These are phyloP conservation scores for Lactarius quietus DNA, from an alignment of 768 basidiomycete genomes.

Conservation along the genomic window DNA sequence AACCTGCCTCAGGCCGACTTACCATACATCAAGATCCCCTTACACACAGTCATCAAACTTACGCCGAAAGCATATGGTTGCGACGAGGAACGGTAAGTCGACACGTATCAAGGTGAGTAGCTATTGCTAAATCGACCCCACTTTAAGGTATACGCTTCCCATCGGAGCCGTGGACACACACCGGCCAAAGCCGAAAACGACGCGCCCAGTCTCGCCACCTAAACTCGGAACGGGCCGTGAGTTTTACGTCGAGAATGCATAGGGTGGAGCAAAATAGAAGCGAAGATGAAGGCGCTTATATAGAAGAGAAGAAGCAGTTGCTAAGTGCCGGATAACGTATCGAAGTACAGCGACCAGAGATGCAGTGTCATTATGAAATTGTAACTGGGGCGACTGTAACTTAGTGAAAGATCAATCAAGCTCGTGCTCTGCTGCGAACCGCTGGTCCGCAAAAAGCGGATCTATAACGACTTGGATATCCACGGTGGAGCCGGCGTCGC, in stretches of 20 bases:
- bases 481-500: conserved; percentile 27
- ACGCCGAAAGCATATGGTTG: conserved; percentile 99
- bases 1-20: conserved; percentile 88
- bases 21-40: conserved; percentile 95
- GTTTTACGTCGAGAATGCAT: conserved; percentile 27
- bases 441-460: conserved; percentile 42
- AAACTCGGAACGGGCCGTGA: conserved; percentile 25
- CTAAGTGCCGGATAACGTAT: neutral
- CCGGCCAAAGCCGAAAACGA: conserved; percentile 51
- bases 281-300: neutral
- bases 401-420: too few relatives aligned
- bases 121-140: neutral
- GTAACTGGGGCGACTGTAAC: neutral
- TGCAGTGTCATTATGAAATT: neutral
- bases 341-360: neutral
- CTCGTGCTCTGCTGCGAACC: conserved; percentile 24
- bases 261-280: conserved; percentile 8
- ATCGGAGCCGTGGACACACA: conserved; percentile 95
- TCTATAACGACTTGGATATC: conserved; percentile 36
- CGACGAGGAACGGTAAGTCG: conserved; percentile 82
- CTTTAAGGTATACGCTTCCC: conserved; percentile 73
- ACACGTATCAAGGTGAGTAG: neutral
- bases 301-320: neutral
- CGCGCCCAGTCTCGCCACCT: conserved; percentile 18
- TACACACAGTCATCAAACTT: conserved; percentile 97